phyloP scores from a whole-genome alignment of 176 grass and related monocot genomes.

The Oryza longistaminata region DNA sequence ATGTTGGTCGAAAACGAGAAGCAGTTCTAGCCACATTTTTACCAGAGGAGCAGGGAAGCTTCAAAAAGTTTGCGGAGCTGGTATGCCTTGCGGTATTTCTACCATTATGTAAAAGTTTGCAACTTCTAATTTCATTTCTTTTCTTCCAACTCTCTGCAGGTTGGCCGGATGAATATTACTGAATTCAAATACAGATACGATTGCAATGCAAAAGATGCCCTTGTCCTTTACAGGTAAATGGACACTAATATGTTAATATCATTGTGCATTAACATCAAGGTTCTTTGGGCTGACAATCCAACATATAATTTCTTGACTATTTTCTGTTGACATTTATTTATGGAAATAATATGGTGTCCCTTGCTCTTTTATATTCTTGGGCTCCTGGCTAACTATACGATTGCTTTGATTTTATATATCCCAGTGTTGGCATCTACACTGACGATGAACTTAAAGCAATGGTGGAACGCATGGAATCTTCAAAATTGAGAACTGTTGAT shows the following conservation, averaged over 20 bases:
- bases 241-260: background rate
- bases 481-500: conserved; percentile 71
- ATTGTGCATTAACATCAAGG: background rate
- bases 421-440: conserved; percentile 94
- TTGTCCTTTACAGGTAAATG: conserved; percentile 87
- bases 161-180: conserved; percentile 97
- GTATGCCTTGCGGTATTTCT: conserved; percentile 45
- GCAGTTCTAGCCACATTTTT: conserved; percentile 86
- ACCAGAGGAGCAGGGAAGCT: conserved; percentile 81
- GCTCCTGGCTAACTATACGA: background rate
- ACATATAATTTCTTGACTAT: background rate
- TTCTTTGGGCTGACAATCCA: background rate
- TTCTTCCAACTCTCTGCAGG: conserved; percentile 50
- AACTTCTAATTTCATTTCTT: conserved; percentile 7
- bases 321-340: background rate
- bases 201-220: conserved; percentile 71
- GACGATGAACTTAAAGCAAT: conserved; percentile 75
- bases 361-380: background rate
- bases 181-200: conserved; percentile 99
- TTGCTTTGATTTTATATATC: conserved; percentile 37
- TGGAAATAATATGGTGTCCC: background rate
- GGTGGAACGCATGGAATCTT: conserved; percentile 64
- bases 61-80: conserved; percentile 83
- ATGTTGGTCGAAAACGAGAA: conserved; percentile 89
- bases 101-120: conserved; percentile 8